Percentiles rank a stretch among this genome's conserved stretches.
These are phyloP conservation scores for Closterium sp. DNA, from an alignment of 139 green algal species.

Conservation along the genomic window DNA sequence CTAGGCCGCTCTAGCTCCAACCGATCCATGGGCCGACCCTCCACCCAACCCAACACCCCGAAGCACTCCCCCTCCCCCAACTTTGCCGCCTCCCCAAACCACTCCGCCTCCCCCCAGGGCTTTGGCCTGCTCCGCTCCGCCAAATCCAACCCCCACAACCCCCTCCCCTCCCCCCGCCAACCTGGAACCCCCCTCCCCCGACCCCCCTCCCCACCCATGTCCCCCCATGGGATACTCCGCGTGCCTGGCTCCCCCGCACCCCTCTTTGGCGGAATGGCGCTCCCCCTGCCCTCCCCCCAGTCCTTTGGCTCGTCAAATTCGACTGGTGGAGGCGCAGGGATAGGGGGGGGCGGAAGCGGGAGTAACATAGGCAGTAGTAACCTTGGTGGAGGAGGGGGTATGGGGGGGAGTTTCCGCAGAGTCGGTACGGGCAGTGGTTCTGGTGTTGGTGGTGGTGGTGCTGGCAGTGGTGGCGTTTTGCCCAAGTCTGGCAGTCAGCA, in stretches of 20 bases:
- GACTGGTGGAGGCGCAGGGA: background rate
- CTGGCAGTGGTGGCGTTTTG: background rate
- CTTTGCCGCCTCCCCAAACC: background rate
- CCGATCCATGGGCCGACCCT: background rate
- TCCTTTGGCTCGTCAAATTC: background rate
- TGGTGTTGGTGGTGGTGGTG: background rate
- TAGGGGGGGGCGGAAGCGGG: background rate
- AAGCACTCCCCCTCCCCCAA: background rate
- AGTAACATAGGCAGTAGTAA: background rate
- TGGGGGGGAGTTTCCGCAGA: background rate
- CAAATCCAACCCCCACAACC: conserved; percentile 1
- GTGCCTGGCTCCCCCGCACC: background rate
- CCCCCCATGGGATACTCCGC: background rate
- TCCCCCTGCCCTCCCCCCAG: background rate
- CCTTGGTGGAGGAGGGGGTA: background rate
- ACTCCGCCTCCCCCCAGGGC: background rate
- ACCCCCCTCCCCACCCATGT: background rate
- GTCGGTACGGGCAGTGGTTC: too few relatives aligned
- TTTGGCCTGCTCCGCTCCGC: background rate
- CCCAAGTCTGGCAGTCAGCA: background rate
- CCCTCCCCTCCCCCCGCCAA: background rate
- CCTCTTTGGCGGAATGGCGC: conserved; percentile 5
- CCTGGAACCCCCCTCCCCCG: background rate
- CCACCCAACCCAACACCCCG: background rate
- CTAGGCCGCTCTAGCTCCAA: background rate